Percentiles rank a stretch among this genome's conserved stretches.
Evolutionary conservation across 441 rosid genomes (phyloP).

Genomic region (Aleurites moluccanus): DNA sequence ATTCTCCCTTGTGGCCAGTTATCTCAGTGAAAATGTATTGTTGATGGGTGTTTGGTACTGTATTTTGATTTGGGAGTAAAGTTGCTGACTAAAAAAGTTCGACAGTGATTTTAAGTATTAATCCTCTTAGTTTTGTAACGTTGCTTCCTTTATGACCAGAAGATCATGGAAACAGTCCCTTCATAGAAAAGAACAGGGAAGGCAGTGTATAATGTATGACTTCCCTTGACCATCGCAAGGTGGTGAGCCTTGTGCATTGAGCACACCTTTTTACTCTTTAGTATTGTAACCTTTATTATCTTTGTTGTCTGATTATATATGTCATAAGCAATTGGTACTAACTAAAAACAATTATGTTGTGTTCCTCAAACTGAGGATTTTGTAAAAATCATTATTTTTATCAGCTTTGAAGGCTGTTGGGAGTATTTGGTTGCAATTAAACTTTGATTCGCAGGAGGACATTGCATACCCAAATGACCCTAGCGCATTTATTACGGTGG

Average conservation of each 20-base stretch:
- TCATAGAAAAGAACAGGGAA: too few species aligned
- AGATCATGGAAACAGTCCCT: too few species aligned
- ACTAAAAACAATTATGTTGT: too few species aligned
- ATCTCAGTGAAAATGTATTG: neutral
- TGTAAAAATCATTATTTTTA: conserved; percentile 1
- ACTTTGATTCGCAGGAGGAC: conserved; percentile 73
- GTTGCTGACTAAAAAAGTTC: neutral
- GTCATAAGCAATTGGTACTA: neutral
- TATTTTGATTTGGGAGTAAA: neutral
- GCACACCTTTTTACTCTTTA: too few species aligned
- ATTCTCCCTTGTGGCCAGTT: neutral
- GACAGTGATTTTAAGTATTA: neutral
- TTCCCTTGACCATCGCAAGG: too few species aligned
- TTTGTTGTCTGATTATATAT: neutral
- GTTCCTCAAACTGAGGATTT: too few species aligned
- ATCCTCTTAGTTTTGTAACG: neutral
- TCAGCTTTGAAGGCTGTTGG: conserved; percentile 68
- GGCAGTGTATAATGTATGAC: too few species aligned
- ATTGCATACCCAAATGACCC: conserved; percentile 89
- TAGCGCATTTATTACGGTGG: conserved; percentile 56
- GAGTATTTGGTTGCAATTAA: conserved; percentile 66
- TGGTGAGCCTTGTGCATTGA: too few species aligned
- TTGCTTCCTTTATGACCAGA: neutral
- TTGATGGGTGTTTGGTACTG: neutral
- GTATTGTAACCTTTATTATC: too few species aligned